phyloP scores from a whole-genome alignment of 2,329 filamentous ascomycete species.

The Ophiosphaerella narmari region DNA sequence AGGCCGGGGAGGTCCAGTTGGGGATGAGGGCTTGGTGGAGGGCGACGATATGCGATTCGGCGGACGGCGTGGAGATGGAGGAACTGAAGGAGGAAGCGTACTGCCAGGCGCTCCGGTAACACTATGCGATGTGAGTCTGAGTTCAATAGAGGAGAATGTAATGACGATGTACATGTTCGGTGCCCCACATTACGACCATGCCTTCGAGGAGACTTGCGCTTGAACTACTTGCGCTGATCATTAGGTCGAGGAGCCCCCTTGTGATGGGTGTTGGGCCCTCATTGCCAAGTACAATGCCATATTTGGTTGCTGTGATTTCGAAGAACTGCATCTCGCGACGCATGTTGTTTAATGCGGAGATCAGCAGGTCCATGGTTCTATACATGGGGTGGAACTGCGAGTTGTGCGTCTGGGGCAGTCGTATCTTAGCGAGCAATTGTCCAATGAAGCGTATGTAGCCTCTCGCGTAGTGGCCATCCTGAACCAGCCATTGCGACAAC shows the following conservation, averaged over 20 bases:
- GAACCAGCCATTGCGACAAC: slow-evolving; percentile 70
- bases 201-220: slow-evolving; percentile 66
- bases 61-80: slow-evolving; percentile 43
- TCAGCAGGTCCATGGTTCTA: slow-evolving; percentile 64
- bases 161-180: slow-evolving; percentile 60
- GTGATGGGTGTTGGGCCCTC: slow-evolving; percentile 56
- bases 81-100: slow-evolving; percentile 52
- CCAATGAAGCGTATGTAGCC: slow-evolving; percentile 71
- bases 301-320: slow-evolving; percentile 65
- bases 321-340: slow-evolving; percentile 71
- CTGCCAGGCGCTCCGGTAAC: slow-evolving; percentile 54
- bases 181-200: slow-evolving; percentile 76
- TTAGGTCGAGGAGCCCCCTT: slow-evolving; percentile 61
- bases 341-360: slow-evolving; percentile 68
- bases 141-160: neutral
- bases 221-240: slow-evolving; percentile 61
- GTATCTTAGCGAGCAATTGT: slow-evolving; percentile 65
- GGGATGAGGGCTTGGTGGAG: slow-evolving; percentile 57
- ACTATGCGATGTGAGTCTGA: slow-evolving; percentile 33
- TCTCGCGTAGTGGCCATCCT: slow-evolving; percentile 73
- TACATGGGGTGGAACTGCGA: slow-evolving; percentile 57
- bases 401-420: slow-evolving; percentile 55
- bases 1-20: slow-evolving; percentile 57
- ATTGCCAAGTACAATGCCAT: slow-evolving; percentile 58
- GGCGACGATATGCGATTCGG: slow-evolving; percentile 52